Conservation (phyloP, 306 rosid species). For the Oemleria cerasiformis region DNA sequence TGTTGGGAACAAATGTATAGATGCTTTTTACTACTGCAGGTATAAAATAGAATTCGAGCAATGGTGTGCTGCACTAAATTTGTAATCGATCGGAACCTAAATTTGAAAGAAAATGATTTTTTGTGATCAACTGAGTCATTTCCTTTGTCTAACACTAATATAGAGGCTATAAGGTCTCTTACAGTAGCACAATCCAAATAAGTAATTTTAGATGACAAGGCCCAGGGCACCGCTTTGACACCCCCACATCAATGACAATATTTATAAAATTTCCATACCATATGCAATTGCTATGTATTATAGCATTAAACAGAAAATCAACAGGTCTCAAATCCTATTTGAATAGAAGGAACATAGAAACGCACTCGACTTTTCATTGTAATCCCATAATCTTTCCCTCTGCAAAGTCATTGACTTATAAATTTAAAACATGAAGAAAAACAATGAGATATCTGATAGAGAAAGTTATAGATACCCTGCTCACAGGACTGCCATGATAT, state of each 20-base stretch:
- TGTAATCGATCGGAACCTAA: too few relatives aligned
- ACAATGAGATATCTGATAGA: neutral
- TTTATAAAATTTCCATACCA: neutral
- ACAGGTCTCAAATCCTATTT: too few relatives aligned
- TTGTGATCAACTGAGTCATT: neutral
- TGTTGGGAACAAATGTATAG: neutral
- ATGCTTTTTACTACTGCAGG: neutral
- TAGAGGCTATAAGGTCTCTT: neutral
- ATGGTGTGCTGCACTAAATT: neutral
- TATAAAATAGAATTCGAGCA: neutral
- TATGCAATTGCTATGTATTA: too few relatives aligned
- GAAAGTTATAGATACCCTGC: slow-evolving; percentile 48
- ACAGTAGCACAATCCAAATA: neutral
- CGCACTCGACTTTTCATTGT: too few relatives aligned
- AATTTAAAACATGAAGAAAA: neutral
- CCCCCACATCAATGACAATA: neutral
- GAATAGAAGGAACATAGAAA: too few relatives aligned
- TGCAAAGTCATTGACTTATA: neutral
- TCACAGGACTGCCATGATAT: slow-evolving; percentile 74
- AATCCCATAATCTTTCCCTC: too few relatives aligned
- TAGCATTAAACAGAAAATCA: neutral
- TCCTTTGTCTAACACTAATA: neutral
- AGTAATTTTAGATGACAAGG: neutral
- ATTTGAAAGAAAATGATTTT: too few relatives aligned
- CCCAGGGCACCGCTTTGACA: neutral